Evolutionary conservation across 441 rosid genomes (phyloP).

Genomic region (Gossypium aridum): DNA sequence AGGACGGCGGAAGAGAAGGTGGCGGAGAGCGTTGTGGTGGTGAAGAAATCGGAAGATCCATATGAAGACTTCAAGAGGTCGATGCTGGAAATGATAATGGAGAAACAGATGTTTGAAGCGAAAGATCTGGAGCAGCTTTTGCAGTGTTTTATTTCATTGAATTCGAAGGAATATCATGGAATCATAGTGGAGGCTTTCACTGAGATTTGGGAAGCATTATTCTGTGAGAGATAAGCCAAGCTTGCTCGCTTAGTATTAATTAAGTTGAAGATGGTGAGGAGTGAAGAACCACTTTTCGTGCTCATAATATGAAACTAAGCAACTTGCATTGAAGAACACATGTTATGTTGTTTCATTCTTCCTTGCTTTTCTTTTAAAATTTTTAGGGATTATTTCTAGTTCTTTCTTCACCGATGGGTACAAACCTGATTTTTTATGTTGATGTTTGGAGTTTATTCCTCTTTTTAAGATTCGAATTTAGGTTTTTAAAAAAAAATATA

Average conservation of each 20-base stretch:
- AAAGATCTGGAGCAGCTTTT: constrained; percentile 46
- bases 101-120: constrained; percentile 34
- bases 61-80: constrained; percentile 51
- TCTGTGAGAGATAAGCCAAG: constrained; percentile 7
- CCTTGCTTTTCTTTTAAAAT: neutral
- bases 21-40: constrained; percentile 42
- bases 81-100: constrained; percentile 60
- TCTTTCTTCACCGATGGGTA: too few species aligned
- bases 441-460: rapidly evolving
- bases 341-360: neutral
- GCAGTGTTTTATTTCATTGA: constrained; percentile 45
- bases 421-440: too few species aligned
- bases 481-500: rapidly evolving
- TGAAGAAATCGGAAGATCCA: constrained; percentile 52
- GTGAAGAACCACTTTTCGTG: neutral
- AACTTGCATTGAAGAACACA: neutral
- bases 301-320: neutral
- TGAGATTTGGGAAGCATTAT: constrained; percentile 42
- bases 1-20: constrained; percentile 23
- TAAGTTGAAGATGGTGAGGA: neutral
- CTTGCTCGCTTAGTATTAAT: neutral
- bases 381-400: neutral
- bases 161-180: constrained; percentile 37
- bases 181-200: constrained; percentile 46
- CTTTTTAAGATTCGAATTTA: too few species aligned